These are phyloP conservation scores for Cerioporus squamosus DNA, from an alignment of 1,284 basidiomycete genomes.

Conservation along the genomic window DNA sequence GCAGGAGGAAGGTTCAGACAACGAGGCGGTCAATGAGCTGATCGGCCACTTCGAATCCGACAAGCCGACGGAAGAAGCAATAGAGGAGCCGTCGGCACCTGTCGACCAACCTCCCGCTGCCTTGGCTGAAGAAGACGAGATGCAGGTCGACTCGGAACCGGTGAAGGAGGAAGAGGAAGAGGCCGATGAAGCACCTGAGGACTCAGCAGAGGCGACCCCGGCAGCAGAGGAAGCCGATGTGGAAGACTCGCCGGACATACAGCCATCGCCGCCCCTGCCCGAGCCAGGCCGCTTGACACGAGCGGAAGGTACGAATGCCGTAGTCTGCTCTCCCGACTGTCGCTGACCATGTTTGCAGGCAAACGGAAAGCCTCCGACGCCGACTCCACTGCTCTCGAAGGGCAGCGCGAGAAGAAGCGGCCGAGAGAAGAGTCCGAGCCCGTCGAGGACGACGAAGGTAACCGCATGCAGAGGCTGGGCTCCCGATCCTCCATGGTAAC, in stretches of 20 bases:
- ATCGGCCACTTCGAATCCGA: constrained; percentile 20
- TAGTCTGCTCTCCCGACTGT: not conserved
- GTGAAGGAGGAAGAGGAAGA: constrained; percentile 19
- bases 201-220: no score
- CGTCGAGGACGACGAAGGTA: constrained; percentile 68
- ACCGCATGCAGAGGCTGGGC: constrained; percentile 9
- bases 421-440: constrained; percentile 70
- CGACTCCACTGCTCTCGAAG: constrained; percentile 51
- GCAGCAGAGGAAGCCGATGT: no score
- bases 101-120: not conserved
- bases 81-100: constrained; percentile 24
- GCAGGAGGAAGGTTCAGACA: constrained; percentile 22
- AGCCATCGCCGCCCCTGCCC: not conserved
- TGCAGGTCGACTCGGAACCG: constrained; percentile 18
- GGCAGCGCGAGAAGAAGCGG: constrained; percentile 64
- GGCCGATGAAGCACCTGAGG: not conserved
- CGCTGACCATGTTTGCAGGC: constrained; percentile 15
- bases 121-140: constrained; percentile 8
- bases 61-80: constrained; percentile 1
- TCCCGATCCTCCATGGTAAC: constrained; percentile 17
- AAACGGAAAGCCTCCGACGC: constrained; percentile 71
- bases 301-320: constrained; percentile 15
- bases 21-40: constrained; percentile 22
- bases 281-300: not conserved
- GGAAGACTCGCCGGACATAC: not conserved